Percentiles rank a stretch among this genome's conserved stretches.
Evolutionary conservation across 371 early-diverging fungal genomes (phyloP).

Genomic region (Actinomortierella wolfii): DNA sequence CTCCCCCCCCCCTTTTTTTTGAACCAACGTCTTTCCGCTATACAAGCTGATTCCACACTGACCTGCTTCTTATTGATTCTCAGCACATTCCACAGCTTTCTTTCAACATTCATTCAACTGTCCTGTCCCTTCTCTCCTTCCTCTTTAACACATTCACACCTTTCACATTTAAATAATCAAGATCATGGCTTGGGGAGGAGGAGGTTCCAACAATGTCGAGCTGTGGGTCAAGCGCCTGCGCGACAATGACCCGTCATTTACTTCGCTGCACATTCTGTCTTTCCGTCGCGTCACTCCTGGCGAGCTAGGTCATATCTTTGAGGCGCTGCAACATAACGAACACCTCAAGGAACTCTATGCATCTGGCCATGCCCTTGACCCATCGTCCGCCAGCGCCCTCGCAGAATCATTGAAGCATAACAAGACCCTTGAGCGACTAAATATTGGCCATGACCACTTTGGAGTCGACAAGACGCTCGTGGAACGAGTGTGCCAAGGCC

Average conservation of each 20-base stretch:
- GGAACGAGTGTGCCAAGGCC: constrained; percentile 50
- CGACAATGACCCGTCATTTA: constrained; percentile 57
- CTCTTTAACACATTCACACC: neutral
- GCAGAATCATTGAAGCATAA: constrained; percentile 54
- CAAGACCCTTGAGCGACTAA: constrained; percentile 52
- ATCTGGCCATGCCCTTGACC: constrained; percentile 59
- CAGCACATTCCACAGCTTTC: neutral
- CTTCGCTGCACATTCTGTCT: constrained; percentile 62
- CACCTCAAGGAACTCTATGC: constrained; percentile 58
- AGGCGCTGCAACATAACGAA: constrained; percentile 53
- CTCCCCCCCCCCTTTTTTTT: no score
- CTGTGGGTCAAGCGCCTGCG: constrained; percentile 61
- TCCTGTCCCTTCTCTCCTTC: neutral
- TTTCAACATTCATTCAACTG: neutral
- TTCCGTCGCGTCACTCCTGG: constrained; percentile 55
- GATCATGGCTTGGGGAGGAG: constrained; percentile 64
- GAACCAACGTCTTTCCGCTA: no score
- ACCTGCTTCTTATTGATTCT: neutral
- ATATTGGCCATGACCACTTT: constrained; percentile 52
- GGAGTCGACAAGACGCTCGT: constrained; percentile 46
- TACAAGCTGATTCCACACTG: neutral
- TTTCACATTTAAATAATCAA: neutral
- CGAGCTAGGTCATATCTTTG: constrained; percentile 56
- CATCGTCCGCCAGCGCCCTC: constrained; percentile 46
- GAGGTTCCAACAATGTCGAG: constrained; percentile 58